phyloP scores from a whole-genome alignment of 2,329 filamentous ascomycete species.

The Stagonosporopsis cucurbitacearum region DNA sequence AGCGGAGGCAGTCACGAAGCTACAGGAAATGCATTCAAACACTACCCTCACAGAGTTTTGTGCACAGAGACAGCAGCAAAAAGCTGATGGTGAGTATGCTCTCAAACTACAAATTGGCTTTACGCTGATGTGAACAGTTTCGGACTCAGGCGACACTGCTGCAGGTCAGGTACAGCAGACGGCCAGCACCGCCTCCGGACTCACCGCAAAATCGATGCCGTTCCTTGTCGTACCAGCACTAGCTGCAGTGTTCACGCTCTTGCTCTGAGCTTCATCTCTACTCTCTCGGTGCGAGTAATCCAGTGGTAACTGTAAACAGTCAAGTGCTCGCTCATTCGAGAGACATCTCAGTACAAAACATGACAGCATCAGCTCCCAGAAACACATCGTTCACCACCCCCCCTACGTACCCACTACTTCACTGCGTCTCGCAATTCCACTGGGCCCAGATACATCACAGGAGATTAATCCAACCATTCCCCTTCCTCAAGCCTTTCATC shows the following conservation, averaged over 20 bases:
- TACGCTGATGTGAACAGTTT: background rate
- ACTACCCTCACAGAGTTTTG: slow-evolving; percentile 38
- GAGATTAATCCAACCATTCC: too few relatives aligned
- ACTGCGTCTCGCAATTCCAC: too few relatives aligned
- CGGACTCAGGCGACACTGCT: background rate
- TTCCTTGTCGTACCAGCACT: slow-evolving; percentile 26
- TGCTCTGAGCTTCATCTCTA: slow-evolving; percentile 19
- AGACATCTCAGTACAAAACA: too few relatives aligned
- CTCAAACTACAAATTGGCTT: background rate
- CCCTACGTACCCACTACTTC: too few relatives aligned
- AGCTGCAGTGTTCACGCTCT: slow-evolving; percentile 22
- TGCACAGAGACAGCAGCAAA: slow-evolving; percentile 23
- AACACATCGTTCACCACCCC: too few relatives aligned
- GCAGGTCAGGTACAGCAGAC: slow-evolving; percentile 8
- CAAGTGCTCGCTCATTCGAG: too few relatives aligned
- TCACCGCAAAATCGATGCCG: slow-evolving; percentile 24
- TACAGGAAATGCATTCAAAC: slow-evolving; percentile 34
- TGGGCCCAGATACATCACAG: too few relatives aligned
- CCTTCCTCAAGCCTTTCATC: too few relatives aligned
- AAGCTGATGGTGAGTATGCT: slow-evolving; percentile 12
- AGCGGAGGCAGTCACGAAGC: slow-evolving; percentile 29
- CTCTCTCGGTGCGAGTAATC: too few relatives aligned
- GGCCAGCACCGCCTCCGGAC: slow-evolving; percentile 17
- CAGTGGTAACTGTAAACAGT: too few relatives aligned
- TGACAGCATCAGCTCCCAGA: too few relatives aligned